These are phyloP conservation scores for Ophiostoma pallidulum DNA, from an alignment of 2,329 filamentous ascomycete genomes.

Conservation along the genomic window DNA sequence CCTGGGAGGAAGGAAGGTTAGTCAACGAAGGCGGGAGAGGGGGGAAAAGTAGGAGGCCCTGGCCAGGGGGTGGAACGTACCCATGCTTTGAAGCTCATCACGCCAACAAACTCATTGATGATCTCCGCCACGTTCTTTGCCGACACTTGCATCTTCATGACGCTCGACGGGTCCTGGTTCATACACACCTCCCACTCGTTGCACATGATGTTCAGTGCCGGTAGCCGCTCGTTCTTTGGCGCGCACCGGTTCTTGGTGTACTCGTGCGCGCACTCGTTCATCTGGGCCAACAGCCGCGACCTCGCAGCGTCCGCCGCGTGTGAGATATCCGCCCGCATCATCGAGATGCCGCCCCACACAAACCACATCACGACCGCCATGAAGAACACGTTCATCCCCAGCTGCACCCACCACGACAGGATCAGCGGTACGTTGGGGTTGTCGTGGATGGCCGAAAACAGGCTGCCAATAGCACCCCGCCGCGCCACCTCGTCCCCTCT, in stretches of 20 bases:
- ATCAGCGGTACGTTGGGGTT: constrained; percentile 51
- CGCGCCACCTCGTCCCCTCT: background rate
- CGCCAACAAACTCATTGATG: constrained; percentile 86
- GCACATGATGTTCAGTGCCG: constrained; percentile 65
- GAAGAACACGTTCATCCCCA: constrained; percentile 55
- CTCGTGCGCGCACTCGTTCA: constrained; percentile 61
- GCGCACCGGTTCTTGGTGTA: constrained; percentile 71
- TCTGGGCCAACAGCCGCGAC: constrained; percentile 61
- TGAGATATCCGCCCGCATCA: constrained; percentile 65
- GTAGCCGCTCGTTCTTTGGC: constrained; percentile 50
- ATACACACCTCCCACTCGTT: constrained; percentile 80
- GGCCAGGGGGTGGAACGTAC: constrained; percentile 28
- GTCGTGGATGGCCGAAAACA: constrained; percentile 44
- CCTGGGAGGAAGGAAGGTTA: constrained; percentile 27
- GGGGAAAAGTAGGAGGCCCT: background rate
- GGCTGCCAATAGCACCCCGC: constrained; percentile 31
- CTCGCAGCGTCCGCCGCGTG: constrained; percentile 60
- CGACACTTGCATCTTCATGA: constrained; percentile 71
- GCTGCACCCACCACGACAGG: constrained; percentile 48
- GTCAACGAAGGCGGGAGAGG: no score
- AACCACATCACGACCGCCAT: constrained; percentile 51
- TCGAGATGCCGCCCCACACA: constrained; percentile 58
- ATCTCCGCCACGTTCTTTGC: constrained; percentile 86
- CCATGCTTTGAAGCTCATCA: constrained; percentile 73
- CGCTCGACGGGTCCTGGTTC: constrained; percentile 67